These are phyloP conservation scores for Ricinus communis DNA, from an alignment of 345 rosid genomes.

Conservation along the genomic window DNA sequence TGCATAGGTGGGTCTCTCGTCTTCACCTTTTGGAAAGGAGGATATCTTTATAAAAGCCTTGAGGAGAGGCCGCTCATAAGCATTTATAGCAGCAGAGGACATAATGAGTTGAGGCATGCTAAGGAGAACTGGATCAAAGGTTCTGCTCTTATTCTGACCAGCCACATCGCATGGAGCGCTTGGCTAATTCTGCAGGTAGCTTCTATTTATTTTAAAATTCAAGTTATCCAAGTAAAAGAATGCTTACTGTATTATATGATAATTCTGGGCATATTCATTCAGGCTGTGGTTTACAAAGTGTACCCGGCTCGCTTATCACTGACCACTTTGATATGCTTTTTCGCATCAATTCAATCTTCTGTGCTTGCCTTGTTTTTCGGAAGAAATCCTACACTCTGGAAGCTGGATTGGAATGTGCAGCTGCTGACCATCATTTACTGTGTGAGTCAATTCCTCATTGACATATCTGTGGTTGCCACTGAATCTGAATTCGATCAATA, in stretches of 20 bases:
- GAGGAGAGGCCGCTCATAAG: constrained; percentile 36
- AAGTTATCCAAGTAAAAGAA: no score
- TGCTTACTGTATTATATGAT: neutral
- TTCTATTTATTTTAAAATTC: no score
- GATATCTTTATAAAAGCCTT: constrained; percentile 33
- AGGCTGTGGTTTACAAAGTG: constrained; percentile 31
- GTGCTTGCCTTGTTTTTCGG: constrained; percentile 39
- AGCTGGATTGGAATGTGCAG: constrained; percentile 39
- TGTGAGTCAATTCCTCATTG: constrained; percentile 12
- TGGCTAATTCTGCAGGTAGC: constrained; percentile 48
- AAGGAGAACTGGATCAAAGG: constrained; percentile 49
- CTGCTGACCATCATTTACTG: constrained; percentile 41
- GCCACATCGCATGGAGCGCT: constrained; percentile 42
- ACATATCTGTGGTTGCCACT: neutral
- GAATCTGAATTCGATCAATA: neutral
- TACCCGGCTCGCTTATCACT: constrained; percentile 44
- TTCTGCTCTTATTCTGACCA: constrained; percentile 38
- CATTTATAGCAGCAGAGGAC: constrained; percentile 15
- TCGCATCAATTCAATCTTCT: constrained; percentile 43
- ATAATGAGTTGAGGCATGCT: neutral
- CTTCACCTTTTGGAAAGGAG: constrained; percentile 54
- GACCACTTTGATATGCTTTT: constrained; percentile 43
- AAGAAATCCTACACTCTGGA: constrained; percentile 38
- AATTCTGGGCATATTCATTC: neutral
- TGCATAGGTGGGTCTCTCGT: constrained; percentile 42